Evolutionary conservation across 768 basidiomycete genomes (phyloP).

Genomic region (Suillus spraguei): DNA sequence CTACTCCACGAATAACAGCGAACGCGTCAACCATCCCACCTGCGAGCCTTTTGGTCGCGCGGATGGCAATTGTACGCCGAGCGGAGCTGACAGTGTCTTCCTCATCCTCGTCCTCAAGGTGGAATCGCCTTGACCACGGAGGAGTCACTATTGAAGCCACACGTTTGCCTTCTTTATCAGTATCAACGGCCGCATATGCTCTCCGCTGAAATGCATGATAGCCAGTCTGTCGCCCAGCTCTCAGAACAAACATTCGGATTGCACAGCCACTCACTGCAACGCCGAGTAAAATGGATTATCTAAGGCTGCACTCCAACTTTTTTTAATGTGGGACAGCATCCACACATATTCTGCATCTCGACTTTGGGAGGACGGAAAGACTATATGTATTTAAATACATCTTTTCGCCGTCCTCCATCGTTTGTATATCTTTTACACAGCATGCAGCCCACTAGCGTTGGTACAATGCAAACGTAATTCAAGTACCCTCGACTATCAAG

Average conservation of each 20-base stretch:
- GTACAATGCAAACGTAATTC: conserved; percentile 40
- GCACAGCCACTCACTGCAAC: conserved; percentile 19
- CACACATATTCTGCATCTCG: conserved; percentile 49
- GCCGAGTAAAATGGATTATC: conserved; percentile 5
- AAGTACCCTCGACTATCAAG: conserved; percentile 26
- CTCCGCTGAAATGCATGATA: conserved; percentile 12
- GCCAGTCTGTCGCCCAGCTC: conserved; percentile 14
- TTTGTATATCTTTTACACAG: conserved; percentile 69
- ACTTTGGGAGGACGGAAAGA: conserved; percentile 71
- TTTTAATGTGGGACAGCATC: no score
- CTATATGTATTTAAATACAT: conserved; percentile 50
- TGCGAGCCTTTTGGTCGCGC: conserved; percentile 40
- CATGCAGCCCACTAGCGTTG: conserved; percentile 65
- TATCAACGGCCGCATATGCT: conserved; percentile 3
- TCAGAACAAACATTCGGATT: conserved; percentile 18
- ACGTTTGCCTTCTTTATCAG: background rate
- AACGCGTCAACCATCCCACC: conserved; percentile 52
- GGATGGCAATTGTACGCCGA: conserved; percentile 39
- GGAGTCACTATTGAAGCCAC: background rate
- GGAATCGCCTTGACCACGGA: conserved; percentile 6
- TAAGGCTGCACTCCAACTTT: conserved; percentile 19
- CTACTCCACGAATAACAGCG: conserved; percentile 54
- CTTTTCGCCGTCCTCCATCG: conserved; percentile 71
- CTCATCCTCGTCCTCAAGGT: background rate
- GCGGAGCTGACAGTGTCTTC: conserved; percentile 4